Conservation (phyloP, 2,329 filamentous ascomycete species). For the Dactylellina drechsleri region DNA sequence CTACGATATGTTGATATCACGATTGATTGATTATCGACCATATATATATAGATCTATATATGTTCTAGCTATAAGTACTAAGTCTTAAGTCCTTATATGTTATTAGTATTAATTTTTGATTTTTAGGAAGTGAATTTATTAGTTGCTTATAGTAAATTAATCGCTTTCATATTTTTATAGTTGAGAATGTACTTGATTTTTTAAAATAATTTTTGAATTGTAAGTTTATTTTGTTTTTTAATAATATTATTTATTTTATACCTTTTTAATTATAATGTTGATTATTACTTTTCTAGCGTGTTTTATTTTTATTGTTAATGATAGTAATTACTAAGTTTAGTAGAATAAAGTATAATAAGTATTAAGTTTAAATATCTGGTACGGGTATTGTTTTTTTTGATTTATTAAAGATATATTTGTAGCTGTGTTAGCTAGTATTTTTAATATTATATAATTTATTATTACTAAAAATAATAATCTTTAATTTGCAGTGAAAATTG, state of each 20-base stretch:
- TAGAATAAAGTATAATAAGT: too few relatives aligned
- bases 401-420: neutral
- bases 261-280: neutral
- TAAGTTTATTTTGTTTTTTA: neutral
- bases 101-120: neutral
- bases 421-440: neutral
- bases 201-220: constrained; percentile 8
- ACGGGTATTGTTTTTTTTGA: too few relatives aligned
- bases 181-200: neutral
- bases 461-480: neutral
- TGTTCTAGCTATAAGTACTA: neutral
- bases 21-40: too few relatives aligned
- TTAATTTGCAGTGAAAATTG: neutral
- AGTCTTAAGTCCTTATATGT: neutral
- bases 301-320: too few relatives aligned
- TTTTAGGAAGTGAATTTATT: neutral
- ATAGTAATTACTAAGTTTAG: too few relatives aligned
- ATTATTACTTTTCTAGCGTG: too few relatives aligned
- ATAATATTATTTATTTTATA: constrained; percentile 1
- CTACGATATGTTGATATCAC: too few relatives aligned
- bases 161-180: neutral
- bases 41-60: neutral
- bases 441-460: neutral
- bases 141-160: neutral
- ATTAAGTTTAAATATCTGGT: too few relatives aligned